Conservation (phyloP, 2,329 filamentous ascomycete species). For the Aspergillus sp. region DNA sequence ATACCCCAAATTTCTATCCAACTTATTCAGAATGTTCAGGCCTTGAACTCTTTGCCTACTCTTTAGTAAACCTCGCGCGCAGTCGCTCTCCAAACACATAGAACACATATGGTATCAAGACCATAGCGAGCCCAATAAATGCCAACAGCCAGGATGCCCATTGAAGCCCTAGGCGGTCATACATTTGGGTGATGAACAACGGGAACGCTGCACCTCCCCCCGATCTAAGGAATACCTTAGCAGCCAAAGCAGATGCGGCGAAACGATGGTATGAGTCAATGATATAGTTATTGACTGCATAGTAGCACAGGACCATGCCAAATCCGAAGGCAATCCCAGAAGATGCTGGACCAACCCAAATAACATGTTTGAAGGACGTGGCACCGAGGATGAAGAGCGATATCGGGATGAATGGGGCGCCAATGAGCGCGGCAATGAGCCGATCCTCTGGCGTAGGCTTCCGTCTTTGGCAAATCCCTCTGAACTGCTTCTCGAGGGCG, state of each 20-base stretch:
- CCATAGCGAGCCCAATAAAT: constrained; percentile 42
- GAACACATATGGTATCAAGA: constrained; percentile 14
- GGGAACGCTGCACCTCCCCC: constrained; percentile 69
- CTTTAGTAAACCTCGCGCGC: constrained; percentile 2
- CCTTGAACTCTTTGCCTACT: not conserved
- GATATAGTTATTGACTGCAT: constrained; percentile 70
- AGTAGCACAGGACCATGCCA: constrained; percentile 77
- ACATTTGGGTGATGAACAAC: constrained; percentile 76
- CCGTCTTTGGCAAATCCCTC: constrained; percentile 58
- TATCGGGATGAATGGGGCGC: constrained; percentile 66
- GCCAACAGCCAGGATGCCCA: constrained; percentile 70
- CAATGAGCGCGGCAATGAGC: constrained; percentile 71
- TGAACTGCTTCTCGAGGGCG: constrained; percentile 72
- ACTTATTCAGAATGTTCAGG: too few species aligned
- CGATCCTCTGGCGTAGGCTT: constrained; percentile 71
- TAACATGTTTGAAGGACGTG: constrained; percentile 58
- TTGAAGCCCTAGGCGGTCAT: constrained; percentile 65
- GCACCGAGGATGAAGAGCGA: constrained; percentile 63
- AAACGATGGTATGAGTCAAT: constrained; percentile 59
- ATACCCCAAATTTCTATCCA: too few species aligned
- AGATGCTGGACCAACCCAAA: constrained; percentile 56
- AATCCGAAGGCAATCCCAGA: constrained; percentile 70
- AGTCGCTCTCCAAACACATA: constrained; percentile 9
- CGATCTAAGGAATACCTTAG: constrained; percentile 51
- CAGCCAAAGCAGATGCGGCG: constrained; percentile 44